Percentiles rank a stretch among this genome's conserved stretches.
phyloP scores from a whole-genome alignment of 2,329 filamentous ascomycete species.

The Monilinia polystroma region DNA sequence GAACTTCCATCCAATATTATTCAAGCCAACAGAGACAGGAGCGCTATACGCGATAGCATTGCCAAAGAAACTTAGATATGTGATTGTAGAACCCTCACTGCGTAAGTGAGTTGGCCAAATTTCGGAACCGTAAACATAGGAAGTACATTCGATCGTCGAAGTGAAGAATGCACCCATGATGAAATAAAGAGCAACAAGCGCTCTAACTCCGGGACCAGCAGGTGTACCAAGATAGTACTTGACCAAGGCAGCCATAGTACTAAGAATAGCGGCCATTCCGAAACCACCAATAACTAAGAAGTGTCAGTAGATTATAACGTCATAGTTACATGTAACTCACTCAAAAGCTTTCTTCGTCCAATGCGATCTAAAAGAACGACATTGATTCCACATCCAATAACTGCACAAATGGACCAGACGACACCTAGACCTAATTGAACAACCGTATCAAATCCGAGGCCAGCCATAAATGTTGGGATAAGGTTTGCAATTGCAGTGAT shows the following conservation, averaged over 20 bases:
- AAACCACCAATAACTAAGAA: conserved; percentile 32
- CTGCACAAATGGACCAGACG: conserved; percentile 6
- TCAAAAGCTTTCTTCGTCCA: conserved; percentile 12
- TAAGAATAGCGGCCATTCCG: conserved; percentile 31
- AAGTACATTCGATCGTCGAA: conserved; percentile 23
- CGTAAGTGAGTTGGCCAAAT: conserved; percentile 42
- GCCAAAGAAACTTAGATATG: conserved; percentile 16
- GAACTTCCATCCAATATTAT: conserved; percentile 40
- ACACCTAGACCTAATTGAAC: conserved; percentile 5
- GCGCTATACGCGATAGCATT: conserved; percentile 16
- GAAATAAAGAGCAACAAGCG: conserved; percentile 21
- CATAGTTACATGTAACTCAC: not conserved
- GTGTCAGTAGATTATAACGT: conserved; percentile 19
- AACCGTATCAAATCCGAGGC: conserved; percentile 17
- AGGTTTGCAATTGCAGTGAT: conserved; percentile 18
- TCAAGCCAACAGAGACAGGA: conserved; percentile 20
- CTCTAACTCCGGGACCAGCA: conserved; percentile 7
- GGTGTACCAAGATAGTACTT: conserved; percentile 20
- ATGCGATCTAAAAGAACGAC: conserved; percentile 15
- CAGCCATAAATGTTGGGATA: conserved; percentile 15
- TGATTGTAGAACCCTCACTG: conserved; percentile 25
- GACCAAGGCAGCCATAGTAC: conserved; percentile 26
- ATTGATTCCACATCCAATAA: conserved; percentile 12
- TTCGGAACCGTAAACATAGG: conserved; percentile 41
- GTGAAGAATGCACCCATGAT: conserved; percentile 18